Evolutionary conservation across 176 grass and related monocot species (phyloP), one percentile per base, ranked within the genome.

Genomic region (Poa pratensis): DNA sequence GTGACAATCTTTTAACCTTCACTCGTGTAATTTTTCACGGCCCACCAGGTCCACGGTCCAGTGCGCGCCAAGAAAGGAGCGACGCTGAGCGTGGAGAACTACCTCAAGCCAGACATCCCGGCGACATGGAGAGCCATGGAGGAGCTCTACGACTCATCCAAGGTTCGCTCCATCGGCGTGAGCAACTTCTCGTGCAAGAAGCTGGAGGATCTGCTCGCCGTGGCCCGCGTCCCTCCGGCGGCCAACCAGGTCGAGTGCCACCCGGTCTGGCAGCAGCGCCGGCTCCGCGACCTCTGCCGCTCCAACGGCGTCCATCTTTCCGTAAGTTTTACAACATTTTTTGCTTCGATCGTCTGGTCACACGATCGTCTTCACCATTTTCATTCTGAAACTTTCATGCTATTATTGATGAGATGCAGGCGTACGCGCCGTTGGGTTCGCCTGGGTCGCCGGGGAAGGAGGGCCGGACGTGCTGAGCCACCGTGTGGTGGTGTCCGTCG

Each of bases 211-310:
- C 16, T 83, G 71, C 62, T 92, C 5, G 35, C 39, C 3, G n/a
- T 85, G 6, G 78, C 86, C 1, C 78, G 64, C 4, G 79, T 89
- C 15, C 78, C 86, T n/a, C 83, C 86, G 9, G 86, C 83, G 9
- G 86, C 79, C 35, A 62, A 82, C 78, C 86, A 92, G 77, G 83
- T 92, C 17, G 90, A 92, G 78, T 92, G 82, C 71, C 90, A 92
- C 30, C 90, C 86, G 0, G 65, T 73, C 27, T 92, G 90, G 90
- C 59, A 86, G 42, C 90, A 92, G 22, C 8, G 10, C 71, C 79
- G 34, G 54, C 86, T 92, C 15, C 82, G 51, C 3, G 7, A 75
- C 19, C 67, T 92, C 1, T 92, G 83, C 59, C 42, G 48, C 48
- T 85, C 39, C 0, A 88, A 46, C 4, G 86, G 77, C 9, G 10